These are phyloP conservation scores for Citrus mangshanensis DNA, from an alignment of 345 rosid species.

Conservation along the genomic window DNA sequence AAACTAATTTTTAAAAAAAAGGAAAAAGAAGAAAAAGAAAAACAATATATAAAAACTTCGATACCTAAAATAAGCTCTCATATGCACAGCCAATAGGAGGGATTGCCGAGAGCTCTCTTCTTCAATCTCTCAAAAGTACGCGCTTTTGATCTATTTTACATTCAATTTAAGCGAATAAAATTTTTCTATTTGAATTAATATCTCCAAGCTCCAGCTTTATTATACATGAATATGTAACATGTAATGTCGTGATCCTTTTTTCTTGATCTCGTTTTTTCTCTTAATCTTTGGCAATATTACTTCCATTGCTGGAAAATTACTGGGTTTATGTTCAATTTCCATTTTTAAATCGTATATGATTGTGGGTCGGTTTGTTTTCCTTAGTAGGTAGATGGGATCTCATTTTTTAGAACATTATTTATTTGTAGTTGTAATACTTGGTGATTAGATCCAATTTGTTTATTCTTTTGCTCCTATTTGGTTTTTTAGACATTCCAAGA, in stretches of 20 bases:
- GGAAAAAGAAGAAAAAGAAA: neutral
- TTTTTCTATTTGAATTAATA: neutral
- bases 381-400: slow-evolving; percentile 4
- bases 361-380: neutral
- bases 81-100: neutral
- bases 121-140: slow-evolving; percentile 11
- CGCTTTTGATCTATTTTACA: neutral
- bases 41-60: neutral
- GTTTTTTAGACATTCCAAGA: neutral
- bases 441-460: slow-evolving; percentile 25
- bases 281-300: neutral
- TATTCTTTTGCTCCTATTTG: neutral
- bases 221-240: neutral
- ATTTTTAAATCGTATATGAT: neutral
- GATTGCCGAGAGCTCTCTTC: slow-evolving; percentile 11
- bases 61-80: neutral
- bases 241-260: neutral
- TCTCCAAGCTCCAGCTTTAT: slow-evolving; percentile 14
- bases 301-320: neutral
- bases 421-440: neutral
- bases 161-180: neutral
- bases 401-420: slow-evolving; percentile 6
- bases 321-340: neutral
- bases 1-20: too few species aligned
- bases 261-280: slow-evolving; percentile 9